A percentile compares a stretch with the other conserved stretches of the same genome.
phyloP scores from a whole-genome alignment of 495 filamentous ascomycete species.

The Cetradonia linearis region DNA sequence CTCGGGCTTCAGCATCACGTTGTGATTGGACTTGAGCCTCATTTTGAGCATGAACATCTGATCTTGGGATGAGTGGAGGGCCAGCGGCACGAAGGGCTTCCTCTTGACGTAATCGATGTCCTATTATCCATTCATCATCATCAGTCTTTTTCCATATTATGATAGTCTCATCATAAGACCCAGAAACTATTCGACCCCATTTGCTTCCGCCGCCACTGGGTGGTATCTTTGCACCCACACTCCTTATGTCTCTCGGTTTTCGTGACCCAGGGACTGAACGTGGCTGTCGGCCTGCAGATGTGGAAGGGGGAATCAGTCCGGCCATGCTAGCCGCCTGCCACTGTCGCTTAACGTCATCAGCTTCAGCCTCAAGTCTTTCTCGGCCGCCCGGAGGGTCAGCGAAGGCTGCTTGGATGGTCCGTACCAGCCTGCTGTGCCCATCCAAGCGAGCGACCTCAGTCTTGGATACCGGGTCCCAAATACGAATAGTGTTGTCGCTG shows the following conservation, averaged over 20 bases:
- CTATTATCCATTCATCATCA: constrained; percentile 69
- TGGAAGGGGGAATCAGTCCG: constrained; percentile 40
- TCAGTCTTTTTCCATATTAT: constrained; percentile 84
- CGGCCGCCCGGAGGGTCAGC: constrained; percentile 74
- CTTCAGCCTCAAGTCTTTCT: constrained; percentile 60
- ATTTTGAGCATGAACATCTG: constrained; percentile 16
- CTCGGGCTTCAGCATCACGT: neutral
- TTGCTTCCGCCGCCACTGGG: constrained; percentile 79
- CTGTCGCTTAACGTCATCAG: constrained; percentile 56
- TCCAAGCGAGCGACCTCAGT: constrained; percentile 80
- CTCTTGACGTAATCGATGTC: constrained; percentile 60
- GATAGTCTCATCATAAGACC: constrained; percentile 90
- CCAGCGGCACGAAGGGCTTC: constrained; percentile 42
- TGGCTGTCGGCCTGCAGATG: constrained; percentile 37
- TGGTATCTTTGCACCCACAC: constrained; percentile 70
- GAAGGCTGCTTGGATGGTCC: constrained; percentile 89
- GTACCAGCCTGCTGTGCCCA: constrained; percentile 73
- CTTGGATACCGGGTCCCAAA: constrained; percentile 76
- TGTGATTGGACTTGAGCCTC: constrained; percentile 5
- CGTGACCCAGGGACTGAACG: constrained; percentile 64
- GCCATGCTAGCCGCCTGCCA: constrained; percentile 60
- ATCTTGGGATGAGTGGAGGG: constrained; percentile 18
- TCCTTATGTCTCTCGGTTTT: constrained; percentile 63
- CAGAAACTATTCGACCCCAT: constrained; percentile 84
- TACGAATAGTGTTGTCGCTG: constrained; percentile 87